Percentiles rank a stretch among this genome's conserved stretches.
phyloP scores from a whole-genome alignment of 163 green algal species.

The Volvox carteri region DNA sequence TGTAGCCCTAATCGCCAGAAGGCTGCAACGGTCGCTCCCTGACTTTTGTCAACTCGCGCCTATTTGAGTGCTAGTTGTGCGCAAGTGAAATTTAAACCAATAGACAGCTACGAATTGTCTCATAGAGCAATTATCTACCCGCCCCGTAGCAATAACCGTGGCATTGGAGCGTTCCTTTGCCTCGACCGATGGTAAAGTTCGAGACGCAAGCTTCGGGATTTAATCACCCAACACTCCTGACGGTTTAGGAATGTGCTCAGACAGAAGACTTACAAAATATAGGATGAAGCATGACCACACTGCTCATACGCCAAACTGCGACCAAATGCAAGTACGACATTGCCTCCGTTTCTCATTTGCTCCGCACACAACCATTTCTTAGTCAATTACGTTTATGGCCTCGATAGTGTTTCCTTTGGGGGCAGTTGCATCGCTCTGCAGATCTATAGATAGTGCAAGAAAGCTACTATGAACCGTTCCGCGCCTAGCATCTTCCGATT shows the following conservation, averaged over 20 bases:
- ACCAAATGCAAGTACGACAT: too few species aligned
- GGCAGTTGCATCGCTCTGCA: too few species aligned
- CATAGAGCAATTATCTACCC: background rate
- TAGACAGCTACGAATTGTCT: background rate
- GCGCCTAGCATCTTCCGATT: conserved; percentile 2
- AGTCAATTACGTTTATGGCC: too few species aligned
- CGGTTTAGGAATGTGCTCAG: background rate
- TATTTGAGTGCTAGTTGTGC: conserved; percentile 31
- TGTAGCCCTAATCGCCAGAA: background rate
- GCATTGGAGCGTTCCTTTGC: conserved; percentile 3
- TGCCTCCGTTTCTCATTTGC: too few species aligned
- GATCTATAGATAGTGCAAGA: background rate
- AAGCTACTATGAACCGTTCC: conserved; percentile 30
- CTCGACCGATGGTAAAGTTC: conserved; percentile 4
- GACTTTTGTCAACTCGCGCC: conserved; percentile 16
- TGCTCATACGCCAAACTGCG: too few species aligned
- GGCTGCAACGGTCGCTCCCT: background rate
- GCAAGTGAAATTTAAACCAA: background rate
- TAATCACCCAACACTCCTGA: background rate
- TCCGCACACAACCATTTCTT: too few species aligned
- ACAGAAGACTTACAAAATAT: too few species aligned
- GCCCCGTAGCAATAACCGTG: background rate
- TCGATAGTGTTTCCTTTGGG: too few species aligned
- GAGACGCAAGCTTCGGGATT: background rate
- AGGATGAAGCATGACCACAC: too few species aligned